These are phyloP conservation scores for Elsinoe batatas DNA, from an alignment of 2,329 filamentous ascomycete species.

Conservation along the genomic window DNA sequence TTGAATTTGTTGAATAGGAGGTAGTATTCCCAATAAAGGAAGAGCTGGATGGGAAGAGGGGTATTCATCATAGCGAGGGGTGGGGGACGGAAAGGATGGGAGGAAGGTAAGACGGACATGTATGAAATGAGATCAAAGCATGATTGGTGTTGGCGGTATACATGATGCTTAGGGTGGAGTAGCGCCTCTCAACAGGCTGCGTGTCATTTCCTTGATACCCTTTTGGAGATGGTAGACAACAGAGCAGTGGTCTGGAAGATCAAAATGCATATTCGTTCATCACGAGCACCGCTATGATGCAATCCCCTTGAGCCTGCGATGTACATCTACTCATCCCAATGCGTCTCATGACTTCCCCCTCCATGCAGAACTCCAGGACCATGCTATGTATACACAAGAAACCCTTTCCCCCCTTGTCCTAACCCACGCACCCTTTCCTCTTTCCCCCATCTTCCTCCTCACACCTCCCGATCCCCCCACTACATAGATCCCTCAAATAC, in stretches of 20 bases:
- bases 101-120: too few species aligned
- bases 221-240: background rate
- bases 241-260: too few species aligned
- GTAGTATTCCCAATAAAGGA: background rate
- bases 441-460: background rate
- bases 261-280: too few species aligned
- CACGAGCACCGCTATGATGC: too few species aligned
- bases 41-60: too few species aligned
- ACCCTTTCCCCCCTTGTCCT: background rate
- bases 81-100: too few species aligned
- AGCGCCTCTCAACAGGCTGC: constrained; percentile 11
- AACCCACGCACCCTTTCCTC: background rate
- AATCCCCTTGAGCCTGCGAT: too few species aligned
- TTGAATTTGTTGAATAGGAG: constrained; percentile 52
- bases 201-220: constrained; percentile 5
- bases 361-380: background rate
- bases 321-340: too few species aligned
- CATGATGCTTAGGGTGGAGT: background rate
- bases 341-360: too few species aligned
- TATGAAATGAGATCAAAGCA: background rate
- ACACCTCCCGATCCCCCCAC: background rate
- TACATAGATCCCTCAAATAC: constrained; percentile 31
- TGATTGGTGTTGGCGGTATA: background rate
- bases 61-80: too few species aligned
- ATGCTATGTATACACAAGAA: background rate